Conservation (phyloP, 2,329 filamentous ascomycete species). For the Apiospora koreana region DNA sequence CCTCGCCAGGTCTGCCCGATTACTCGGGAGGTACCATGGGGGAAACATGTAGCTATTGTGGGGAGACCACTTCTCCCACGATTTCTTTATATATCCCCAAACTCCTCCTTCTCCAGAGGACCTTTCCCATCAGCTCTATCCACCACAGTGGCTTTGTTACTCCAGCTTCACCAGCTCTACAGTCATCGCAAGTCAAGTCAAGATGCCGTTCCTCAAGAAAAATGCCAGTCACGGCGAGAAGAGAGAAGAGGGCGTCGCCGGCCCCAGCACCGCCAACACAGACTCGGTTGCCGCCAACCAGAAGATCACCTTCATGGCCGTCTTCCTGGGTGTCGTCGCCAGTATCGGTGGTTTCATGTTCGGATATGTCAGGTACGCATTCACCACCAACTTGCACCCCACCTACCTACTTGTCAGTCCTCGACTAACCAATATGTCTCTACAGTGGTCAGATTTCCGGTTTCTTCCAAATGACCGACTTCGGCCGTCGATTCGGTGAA, state of each 20-base stretch:
- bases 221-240: constrained; percentile 27
- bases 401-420: not conserved
- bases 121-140: not conserved
- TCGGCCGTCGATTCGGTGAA: constrained; percentile 53
- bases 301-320: constrained; percentile 38
- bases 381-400: not conserved
- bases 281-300: constrained; percentile 20
- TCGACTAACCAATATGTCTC: constrained; percentile 13
- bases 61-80: constrained; percentile 10
- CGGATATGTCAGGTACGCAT: constrained; percentile 53
- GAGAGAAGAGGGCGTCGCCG: constrained; percentile 15
- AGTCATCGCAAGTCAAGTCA: constrained; percentile 14
- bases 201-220: constrained; percentile 31
- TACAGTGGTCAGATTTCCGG: constrained; percentile 60
- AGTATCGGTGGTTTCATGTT: constrained; percentile 61
- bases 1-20: not conserved
- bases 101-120: constrained; percentile 7
- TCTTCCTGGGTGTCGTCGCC: constrained; percentile 51
- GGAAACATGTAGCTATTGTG: not conserved
- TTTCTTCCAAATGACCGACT: constrained; percentile 63
- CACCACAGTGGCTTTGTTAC: constrained; percentile 3
- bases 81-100: constrained; percentile 10
- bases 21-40: constrained; percentile 10
- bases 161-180: constrained; percentile 1
- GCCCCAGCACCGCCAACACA: constrained; percentile 15